Evolutionary conservation across 108 stramenopile genomes (phyloP), one percentile per base, ranked within the genome.

Genomic region (Pseudonitzschia multiseries): DNA sequence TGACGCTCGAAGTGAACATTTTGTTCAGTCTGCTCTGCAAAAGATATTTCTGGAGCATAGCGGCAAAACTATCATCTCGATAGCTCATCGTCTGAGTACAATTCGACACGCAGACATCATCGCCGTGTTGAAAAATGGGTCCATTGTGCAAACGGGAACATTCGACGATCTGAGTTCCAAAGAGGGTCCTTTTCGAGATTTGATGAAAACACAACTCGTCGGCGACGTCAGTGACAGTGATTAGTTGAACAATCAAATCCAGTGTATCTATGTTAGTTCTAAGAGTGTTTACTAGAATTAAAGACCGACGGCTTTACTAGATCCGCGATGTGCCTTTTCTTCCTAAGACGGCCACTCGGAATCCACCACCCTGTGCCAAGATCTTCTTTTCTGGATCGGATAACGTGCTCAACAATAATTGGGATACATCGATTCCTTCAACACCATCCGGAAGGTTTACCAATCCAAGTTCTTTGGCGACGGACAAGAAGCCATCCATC

Each of bases 1-100:
- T 41, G 98, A 99, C 79, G 83, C 96, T 29, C 83, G 71, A 54
- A 97, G 96, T 63, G 98, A 98, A 70, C 79, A 79, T 64, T 81
- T 79, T 20, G 93, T 96, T 2, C 85, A 90, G 57, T 74, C 82
- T 63, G 95, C 95, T 2, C 62, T 96, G 46, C 65, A 87, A 50
- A 64, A 76, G 10, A 76, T 96, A 56, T 81, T 86, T 42, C 51
- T 61, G 44, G 71, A 65, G 17, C 65, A 64, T 21, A 76, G 83
- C 65, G 85, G 89, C 21, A 79, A 87, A 54, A 94, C 93, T 29
- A 84, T 95, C 8, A 81, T 91, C 29, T 94, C 96, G 21, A 92
- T 97, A 57, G 96, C 96, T 4, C 96, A 97, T 73, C 82, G 96
- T 21, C 67, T 94, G 42, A 80, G 79, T 54, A 97, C 98, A 24